Evolutionary conservation across 2,329 filamentous ascomycete species (phyloP).

Genomic region (Epicoccum sorghinum): DNA sequence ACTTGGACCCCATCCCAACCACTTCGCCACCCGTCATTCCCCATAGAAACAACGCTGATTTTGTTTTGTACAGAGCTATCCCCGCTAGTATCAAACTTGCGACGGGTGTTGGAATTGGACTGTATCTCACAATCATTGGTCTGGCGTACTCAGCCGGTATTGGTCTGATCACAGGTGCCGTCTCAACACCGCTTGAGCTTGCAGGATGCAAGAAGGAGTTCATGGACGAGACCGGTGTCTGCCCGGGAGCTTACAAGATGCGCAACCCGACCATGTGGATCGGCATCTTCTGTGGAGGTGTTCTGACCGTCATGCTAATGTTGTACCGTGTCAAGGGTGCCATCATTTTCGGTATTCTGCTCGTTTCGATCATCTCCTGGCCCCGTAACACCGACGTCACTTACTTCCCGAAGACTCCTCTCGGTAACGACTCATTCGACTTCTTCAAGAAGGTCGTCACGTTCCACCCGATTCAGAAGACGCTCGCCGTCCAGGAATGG

Average conservation of each 20-base stretch:
- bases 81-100: conserved; percentile 86
- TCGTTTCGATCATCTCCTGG: conserved; percentile 90
- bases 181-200: conserved; percentile 71
- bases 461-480: conserved; percentile 77
- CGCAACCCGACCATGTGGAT: conserved; percentile 84
- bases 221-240: conserved; percentile 56
- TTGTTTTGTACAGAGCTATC: conserved; percentile 63
- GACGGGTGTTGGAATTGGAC: conserved; percentile 82
- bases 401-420: conserved; percentile 75
- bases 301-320: conserved; percentile 80
- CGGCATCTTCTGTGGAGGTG: conserved; percentile 83
- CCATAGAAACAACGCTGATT: conserved; percentile 65
- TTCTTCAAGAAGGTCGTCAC: conserved; percentile 89
- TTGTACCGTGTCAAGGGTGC: conserved; percentile 87
- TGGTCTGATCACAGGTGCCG: conserved; percentile 74
- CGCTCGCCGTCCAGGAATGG: conserved; percentile 76
- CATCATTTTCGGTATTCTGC: conserved; percentile 80
- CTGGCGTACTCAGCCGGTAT: conserved; percentile 84
- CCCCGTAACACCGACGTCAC: conserved; percentile 77
- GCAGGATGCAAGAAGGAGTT: conserved; percentile 71
- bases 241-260: conserved; percentile 74
- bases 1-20: conserved; percentile 14
- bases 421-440: conserved; percentile 74
- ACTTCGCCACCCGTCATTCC: conserved; percentile 17
- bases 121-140: conserved; percentile 79